Base-by-base conservation (phyloP, 495 filamentous ascomycete genomes). In the Trichoderma parareesei region DNA sequence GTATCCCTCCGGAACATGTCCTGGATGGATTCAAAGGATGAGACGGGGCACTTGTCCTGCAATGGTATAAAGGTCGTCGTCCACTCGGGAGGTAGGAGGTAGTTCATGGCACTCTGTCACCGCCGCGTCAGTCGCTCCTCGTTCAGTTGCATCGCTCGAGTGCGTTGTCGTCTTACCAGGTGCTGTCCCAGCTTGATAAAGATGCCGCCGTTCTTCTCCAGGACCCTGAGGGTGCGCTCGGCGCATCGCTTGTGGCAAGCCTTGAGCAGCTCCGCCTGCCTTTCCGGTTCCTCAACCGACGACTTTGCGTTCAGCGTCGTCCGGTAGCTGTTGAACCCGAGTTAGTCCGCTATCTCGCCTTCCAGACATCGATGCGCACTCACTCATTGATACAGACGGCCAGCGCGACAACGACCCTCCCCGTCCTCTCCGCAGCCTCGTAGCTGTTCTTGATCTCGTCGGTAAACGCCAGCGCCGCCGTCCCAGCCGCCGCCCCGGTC, bases 131-230 rank as follows among this genome's bases (percentile, higher is more conserved):
- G 60, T 33, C 49, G 37, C 18, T 38, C 35, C 35, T 9, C n/a
- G 38, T 33, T 18, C n/a, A 14, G 27, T 11, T 27, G 18, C 27
- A 27, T 27, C 27, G 27, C 27, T 27, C 27, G 27, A 11, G n/a
- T 11, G n/a, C 1, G 33, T 6, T 41, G 16, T 1, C 35, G 38
- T 66, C 71, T 64, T 78, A 85, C 84, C 74, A 99, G 76, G 78
- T 99, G 94, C 68, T 99, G 94, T 33, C 94, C 94, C 37, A 99
- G 77, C 74, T 99, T 99, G 71, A 99, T 98, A 69, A 98, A 99
- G 69, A 99, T 92, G 6, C 93, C 96, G 44, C 94, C 94, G 77
- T 95, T 98, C 77, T 87, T 89, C 79, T 99, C 93, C 38, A 99
- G 77, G 0, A 94, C 92, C 43, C 81, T 80, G 18, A 98, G 78